Percentiles rank a stretch among this genome's conserved stretches.
phyloP scores from a whole-genome alignment of 139 green algal genomes.

The Limnomonas spitsbergensis region DNA sequence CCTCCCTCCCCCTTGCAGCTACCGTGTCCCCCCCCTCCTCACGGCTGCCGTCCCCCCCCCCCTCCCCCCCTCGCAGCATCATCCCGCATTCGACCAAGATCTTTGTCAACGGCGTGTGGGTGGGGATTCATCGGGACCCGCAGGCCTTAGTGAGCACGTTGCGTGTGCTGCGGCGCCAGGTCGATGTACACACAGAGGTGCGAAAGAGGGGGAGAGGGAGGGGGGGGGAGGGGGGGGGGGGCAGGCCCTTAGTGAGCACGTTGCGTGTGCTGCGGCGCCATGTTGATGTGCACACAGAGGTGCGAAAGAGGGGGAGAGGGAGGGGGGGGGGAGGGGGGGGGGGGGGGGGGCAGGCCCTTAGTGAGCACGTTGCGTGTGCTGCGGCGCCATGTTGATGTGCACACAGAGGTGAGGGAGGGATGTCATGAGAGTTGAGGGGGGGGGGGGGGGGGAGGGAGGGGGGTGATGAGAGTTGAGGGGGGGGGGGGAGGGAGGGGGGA shows the following conservation, averaged over 20 bases:
- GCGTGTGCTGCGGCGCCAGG: slow-evolving; percentile 64
- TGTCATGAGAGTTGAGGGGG: neutral
- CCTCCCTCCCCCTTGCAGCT: too few species aligned
- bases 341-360: too few species aligned
- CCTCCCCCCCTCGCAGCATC: neutral
- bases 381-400: slow-evolving; percentile 47
- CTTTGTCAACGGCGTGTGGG: slow-evolving; percentile 70
- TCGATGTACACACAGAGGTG: slow-evolving; percentile 30
- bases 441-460: neutral
- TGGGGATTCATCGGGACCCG: slow-evolving; percentile 80
- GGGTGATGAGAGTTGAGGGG: too few species aligned
- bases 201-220: neutral
- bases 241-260: slow-evolving; percentile 67
- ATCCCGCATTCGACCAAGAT: slow-evolving; percentile 27
- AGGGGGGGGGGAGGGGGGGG: neutral
- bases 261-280: slow-evolving; percentile 72
- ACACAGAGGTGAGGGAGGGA: slow-evolving; percentile 32
- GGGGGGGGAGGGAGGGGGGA: too few species aligned
- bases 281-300: slow-evolving; percentile 29
- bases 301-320: neutral
- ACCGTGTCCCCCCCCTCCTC: too few species aligned
- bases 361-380: slow-evolving; percentile 74
- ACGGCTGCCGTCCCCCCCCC: too few species aligned
- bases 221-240: neutral
- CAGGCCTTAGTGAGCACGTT: slow-evolving; percentile 72